Evolutionary conservation across 2,329 filamentous ascomycete species (phyloP).

Genomic region (Penicillium expansum): DNA sequence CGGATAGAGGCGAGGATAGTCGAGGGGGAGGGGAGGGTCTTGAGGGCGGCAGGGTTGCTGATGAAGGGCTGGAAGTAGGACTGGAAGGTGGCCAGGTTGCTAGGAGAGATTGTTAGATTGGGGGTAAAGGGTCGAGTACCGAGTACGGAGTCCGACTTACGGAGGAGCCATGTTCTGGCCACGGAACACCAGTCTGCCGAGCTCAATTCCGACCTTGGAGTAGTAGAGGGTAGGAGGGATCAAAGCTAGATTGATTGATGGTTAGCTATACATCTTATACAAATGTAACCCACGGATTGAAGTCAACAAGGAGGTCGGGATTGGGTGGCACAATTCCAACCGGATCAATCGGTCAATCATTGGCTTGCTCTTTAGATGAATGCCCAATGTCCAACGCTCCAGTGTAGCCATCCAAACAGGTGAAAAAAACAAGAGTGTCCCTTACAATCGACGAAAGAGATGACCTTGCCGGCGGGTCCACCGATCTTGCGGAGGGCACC

Average conservation of each 20-base stretch:
- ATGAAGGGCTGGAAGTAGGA: constrained; percentile 74
- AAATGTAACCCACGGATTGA: background rate
- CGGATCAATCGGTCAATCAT: background rate
- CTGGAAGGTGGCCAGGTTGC: constrained; percentile 78
- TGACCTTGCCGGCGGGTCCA: constrained; percentile 74
- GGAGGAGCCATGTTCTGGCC: constrained; percentile 90
- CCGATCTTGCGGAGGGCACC: constrained; percentile 72
- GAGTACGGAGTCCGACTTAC: constrained; percentile 59
- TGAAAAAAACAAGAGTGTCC: constrained; percentile 6
- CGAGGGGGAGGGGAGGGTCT: constrained; percentile 55
- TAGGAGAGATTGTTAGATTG: constrained; percentile 39
- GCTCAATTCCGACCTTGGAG: constrained; percentile 80
- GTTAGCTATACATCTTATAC: constrained; percentile 23
- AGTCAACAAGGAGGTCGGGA: constrained; percentile 19
- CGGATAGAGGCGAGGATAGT: constrained; percentile 59
- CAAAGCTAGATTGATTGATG: constrained; percentile 59
- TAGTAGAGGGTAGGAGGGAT: constrained; percentile 89
- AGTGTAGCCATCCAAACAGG: background rate
- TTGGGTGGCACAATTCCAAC: constrained; percentile 1
- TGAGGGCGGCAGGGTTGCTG: constrained; percentile 67
- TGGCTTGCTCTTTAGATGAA: background rate
- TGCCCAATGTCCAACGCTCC: background rate
- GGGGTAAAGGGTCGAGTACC: background rate
- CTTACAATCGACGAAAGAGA: constrained; percentile 85
- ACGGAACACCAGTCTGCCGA: constrained; percentile 81